Evolutionary conservation across 176 grass and related monocot species (phyloP), one percentile per base, ranked within the genome.

Genomic region (Alopecurus myosuroides): DNA sequence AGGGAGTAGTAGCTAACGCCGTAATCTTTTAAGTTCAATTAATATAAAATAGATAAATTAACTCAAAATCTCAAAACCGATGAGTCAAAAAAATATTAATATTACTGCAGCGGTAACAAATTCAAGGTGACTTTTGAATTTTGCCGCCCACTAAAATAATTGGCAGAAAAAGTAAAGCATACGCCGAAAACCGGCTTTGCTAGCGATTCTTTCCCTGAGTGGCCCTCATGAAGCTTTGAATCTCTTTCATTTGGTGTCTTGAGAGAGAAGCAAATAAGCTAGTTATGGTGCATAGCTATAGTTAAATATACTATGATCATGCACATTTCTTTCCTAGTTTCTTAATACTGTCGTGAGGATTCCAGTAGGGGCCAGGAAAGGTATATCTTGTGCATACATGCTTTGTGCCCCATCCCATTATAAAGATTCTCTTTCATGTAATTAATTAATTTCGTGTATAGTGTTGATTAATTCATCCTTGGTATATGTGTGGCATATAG

Each of bases 311-410:
- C 71, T 74, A 75, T 75, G 45, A 19, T 50, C 4, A 75, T 19
- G 29, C 14, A 30, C 29, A 75, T 20, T 75, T 75, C 72, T 10
- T 75, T 75, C 28, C 28, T 51, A 22, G 45, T 75, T 51, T 34
- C 20, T 33, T 34, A 51, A 11, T 33, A 22, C 72, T 75, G 72
- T 11, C 71, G 19, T 48, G 45, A 49, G 70, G 70, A 49, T 74
- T 74, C 70, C 42, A 50, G 69, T 72, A 45, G n/a, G n/a, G 71
- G 71, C 0, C 60, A 84, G 85, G 85, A 28, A 84, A 90, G 89
- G 80, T 76, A 90, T 84, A 83, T 39, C 80, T 90, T 83, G 74
- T 74, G 28, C 66, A 61, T 71, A 72, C 35, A 75, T 75, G 28
- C 1, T 75, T 75, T 75, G 44, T 82, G 69, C n/a, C 78, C 23